Evolutionary conservation across 306 rosid species (phyloP), one percentile per base, ranked within the genome.

Genomic region (Cyclanthera cordifolia): DNA sequence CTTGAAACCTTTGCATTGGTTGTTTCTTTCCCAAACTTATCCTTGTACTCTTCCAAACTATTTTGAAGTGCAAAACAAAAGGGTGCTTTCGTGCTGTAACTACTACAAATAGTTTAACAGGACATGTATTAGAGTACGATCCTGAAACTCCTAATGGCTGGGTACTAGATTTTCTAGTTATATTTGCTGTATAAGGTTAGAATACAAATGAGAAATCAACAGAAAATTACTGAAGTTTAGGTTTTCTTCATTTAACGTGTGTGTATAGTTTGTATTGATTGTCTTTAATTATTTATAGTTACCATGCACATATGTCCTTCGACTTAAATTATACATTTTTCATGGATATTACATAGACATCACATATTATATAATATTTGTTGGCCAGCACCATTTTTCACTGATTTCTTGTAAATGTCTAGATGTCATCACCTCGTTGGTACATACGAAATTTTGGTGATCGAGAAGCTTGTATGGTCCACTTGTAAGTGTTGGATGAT

Each of bases 391-490:
- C 14, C 19, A 54, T 69, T 41, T 39, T 67, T 46, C 58, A 49
- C 75, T 55, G 63, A 34, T 47, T 67, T 63, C 64, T 81, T 74
- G 28, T 65, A 63, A 51, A 57, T 74, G 41, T 85, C 69, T 84
- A 89, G 96, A 85, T 73, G 78, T 83, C 84, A 86, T 87, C 85
- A n/a, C 94, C 96, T 61, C 90, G 94, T 49, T 89, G 96, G 96
- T 89, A 87, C 81, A 78, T 89, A 60, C 79, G 85, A 78, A 89
- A 89, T 77, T 89, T 82, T 61, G 84, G 80, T 49, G 87, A 83
- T 56, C 34, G 17, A 30, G 80, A 77, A 78, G 87, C 82, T 74
- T 67, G 48, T 28, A 89, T 89, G 96, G 78, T 85, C 61, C 96
- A 89, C 79, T 79, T 89, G 96, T 89, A 80, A 80, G 96, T 85